Conservation (phyloP, 768 basidiomycete species). For the Tricholoma flavovirens region DNA sequence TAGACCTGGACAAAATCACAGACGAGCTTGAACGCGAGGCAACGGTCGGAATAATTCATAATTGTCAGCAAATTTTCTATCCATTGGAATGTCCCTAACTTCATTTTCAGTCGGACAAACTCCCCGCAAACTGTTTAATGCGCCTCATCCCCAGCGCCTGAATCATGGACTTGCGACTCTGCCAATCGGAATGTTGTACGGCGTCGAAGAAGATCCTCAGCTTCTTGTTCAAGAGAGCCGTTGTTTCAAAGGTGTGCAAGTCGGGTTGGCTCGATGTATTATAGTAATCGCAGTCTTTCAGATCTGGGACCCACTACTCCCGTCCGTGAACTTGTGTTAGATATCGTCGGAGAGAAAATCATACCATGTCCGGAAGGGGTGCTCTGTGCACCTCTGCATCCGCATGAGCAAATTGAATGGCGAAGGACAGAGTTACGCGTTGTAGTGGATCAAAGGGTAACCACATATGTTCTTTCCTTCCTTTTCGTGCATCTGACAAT, state of each 20-base stretch:
- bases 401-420: conserved; percentile 74
- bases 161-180: conserved; percentile 68
- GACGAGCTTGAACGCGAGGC: conserved; percentile 88
- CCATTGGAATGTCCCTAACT: background rate
- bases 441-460: conserved; percentile 57
- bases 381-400: conserved; percentile 50
- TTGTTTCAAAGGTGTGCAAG: conserved; percentile 47
- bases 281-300: conserved; percentile 14
- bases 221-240: conserved; percentile 53
- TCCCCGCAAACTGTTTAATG: conserved; percentile 75
- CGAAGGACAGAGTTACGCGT: conserved; percentile 54
- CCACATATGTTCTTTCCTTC: background rate
- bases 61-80: conserved; percentile 48
- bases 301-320: conserved; percentile 44
- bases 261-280: background rate
- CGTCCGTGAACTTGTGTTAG: conserved; percentile 48
- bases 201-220: conserved; percentile 80
- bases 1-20: conserved; percentile 80
- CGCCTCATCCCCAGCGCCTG: conserved; percentile 70
- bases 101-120: conserved; percentile 75
- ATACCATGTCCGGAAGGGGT: conserved; percentile 57
- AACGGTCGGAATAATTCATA: conserved; percentile 92
- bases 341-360: conserved; percentile 53
- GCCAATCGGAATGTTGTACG: conserved; percentile 64
- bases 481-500: background rate